Base-by-base conservation (phyloP, 2,329 filamentous ascomycete species). In the Ceratocystis eucalypticola region DNA sequence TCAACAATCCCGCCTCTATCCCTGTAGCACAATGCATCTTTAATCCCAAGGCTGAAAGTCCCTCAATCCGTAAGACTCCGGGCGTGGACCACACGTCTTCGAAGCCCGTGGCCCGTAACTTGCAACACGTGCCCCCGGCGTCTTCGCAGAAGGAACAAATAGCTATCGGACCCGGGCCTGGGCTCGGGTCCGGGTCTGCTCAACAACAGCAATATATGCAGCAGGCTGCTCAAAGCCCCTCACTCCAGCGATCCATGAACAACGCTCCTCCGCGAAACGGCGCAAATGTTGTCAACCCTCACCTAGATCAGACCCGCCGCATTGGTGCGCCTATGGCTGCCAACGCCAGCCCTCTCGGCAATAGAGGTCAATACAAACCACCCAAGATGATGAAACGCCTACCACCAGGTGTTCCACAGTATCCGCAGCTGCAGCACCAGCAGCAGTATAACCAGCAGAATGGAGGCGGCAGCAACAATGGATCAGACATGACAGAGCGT, bases 1-100 rank as follows among this genome's bases (percentile, higher is more conserved):
- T 74, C 77, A 75, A 68, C 61, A 79, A 70, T 69, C 77, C 74
- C 50, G 77, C 78, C 69, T 74, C 70, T 61, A 76, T 73, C 72
- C 78, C 78, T 2, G 75, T 77, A 46, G 75, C 76, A 6, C 77
- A 77, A 5, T 80, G 84, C 12, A 77, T 80, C 28, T 93, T 92
- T 74, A 88, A 92, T 71, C 88, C 88, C 2, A 85, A 85, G 67
- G 81, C 85, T 5, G 88, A 92, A 71, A 90, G 87, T 69, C 91
- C 92, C 0, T 94, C 91, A 0, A 91, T 96, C 72, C 84, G 90
- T 69, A 92, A 93, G 73, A 96, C 93, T 0, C 88, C 88, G 0
- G 92, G 92, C 1, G 82, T 96, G 48, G 91, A 96, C 72, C 90
- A 95, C 72, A 85, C 78, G 25, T 87, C 84, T 64, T 92, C 88